Base-by-base conservation (phyloP, 2,329 filamentous ascomycete genomes). In the Aspergillus sp. region DNA sequence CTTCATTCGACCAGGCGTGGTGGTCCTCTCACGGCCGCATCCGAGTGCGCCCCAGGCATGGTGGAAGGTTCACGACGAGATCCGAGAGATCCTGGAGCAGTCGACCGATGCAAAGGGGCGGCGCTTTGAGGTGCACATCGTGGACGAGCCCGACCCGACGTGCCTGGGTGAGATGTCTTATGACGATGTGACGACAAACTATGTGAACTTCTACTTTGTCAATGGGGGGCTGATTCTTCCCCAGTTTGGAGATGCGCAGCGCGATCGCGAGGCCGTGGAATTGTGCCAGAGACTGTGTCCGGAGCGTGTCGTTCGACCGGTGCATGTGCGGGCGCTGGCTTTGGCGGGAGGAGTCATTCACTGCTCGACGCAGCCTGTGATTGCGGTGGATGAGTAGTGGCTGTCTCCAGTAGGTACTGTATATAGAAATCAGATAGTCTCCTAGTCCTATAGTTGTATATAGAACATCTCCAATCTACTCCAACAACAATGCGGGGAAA, bases 121-220 rank as follows among this genome's bases (percentile, higher is more conserved):
- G 5, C 32, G 32, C 10, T 53, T 68, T 9, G 55, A 60, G 36
- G 44, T 67, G 10, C 51, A 63, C 33, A 49, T 42, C 3, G 45
- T 65, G 13, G 58, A 62, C 3, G 65, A 68, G 52, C 65, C 65
- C 7, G 54, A 56, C 13, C 57, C 58, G 4, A 40, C 35, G 10
- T 5, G 20, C 14, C 17, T 59, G 13, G 22, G 54, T 17, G 5
- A 26, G 6, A 20, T 42, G 41, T 26, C 47, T 0, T 52, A 59
- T 17, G 54, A 57, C 14, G 54, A 64, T 6, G 61, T 65, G 8
- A 53, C 57, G 5, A 59, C 59, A 1, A 61, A 62, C 13, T 67
- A 67, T 51, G 64, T 63, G 20, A 68, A 68, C 43, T 68, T 62
- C 24, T 62, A 62, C 24, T 60, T 68, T 17, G 62, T 64, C n/a